A percentile compares a stretch with the other conserved stretches of the same genome.
phyloP scores from a whole-genome alignment of 2,329 filamentous ascomycete genomes.

The Ophiocordyceps camponoti-leonardi region DNA sequence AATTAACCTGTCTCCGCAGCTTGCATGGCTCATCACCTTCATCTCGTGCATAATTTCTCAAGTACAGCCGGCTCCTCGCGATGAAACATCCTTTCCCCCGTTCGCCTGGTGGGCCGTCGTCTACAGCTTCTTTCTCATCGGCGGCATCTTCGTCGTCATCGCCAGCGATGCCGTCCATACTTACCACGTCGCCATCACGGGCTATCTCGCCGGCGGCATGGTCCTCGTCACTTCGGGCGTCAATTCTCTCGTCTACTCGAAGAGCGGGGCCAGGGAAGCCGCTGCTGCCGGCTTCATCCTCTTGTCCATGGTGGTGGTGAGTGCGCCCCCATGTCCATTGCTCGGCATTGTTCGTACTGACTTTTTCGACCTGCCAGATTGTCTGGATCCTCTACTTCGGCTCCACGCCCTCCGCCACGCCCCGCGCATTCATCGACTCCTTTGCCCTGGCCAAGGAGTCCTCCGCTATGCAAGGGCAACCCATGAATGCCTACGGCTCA shows the following conservation, averaged over 20 bases:
- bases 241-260: slow-evolving; percentile 69
- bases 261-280: slow-evolving; percentile 60
- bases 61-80: slow-evolving; percentile 23
- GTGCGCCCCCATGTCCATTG: slow-evolving; percentile 17
- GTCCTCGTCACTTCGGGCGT: slow-evolving; percentile 75
- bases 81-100: slow-evolving; percentile 44
- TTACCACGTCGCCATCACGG: slow-evolving; percentile 83
- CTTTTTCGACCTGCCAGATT: slow-evolving; percentile 37
- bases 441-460: slow-evolving; percentile 86
- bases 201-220: slow-evolving; percentile 68
- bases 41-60: slow-evolving; percentile 66
- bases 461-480: slow-evolving; percentile 45
- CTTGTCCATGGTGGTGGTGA: slow-evolving; percentile 78
- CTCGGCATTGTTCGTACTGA: not conserved
- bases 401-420: slow-evolving; percentile 70
- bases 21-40: slow-evolving; percentile 90
- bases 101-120: slow-evolving; percentile 87
- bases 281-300: slow-evolving; percentile 87
- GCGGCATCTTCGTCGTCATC: slow-evolving; percentile 66
- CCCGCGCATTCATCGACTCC: slow-evolving; percentile 85
- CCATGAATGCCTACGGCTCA: slow-evolving; percentile 57
- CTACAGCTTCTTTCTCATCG: slow-evolving; percentile 70
- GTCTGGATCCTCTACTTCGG: slow-evolving; percentile 99
- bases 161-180: slow-evolving; percentile 71
- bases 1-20: slow-evolving; percentile 29